Base-by-base conservation (phyloP, 495 filamentous ascomycete genomes). In the Astrothelium subdiscretum region DNA sequence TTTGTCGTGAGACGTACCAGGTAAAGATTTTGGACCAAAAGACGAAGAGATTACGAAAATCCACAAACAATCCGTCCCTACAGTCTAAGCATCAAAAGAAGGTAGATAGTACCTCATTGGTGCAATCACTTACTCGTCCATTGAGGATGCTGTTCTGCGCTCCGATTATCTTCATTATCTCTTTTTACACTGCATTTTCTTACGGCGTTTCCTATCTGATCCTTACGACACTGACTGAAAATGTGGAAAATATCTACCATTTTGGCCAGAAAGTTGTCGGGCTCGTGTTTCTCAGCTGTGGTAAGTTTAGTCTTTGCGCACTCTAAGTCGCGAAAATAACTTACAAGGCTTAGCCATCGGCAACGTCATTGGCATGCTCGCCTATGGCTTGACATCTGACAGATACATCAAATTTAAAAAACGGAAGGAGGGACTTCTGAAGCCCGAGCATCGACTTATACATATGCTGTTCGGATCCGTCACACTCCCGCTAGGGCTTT, bases 151-250 rank as follows among this genome's bases (percentile, higher is more conserved):
- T 85, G 8, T 72, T 68, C 24, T 73, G 76, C 40, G 80, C 77
- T 5, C 70, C 74, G 2, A 77, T 85, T 42, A 63, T 84, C 35
- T 72, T 79, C 69, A 71, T 72, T 20, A 18, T 84, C 67, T 74
- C 78, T 5, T 51, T 83, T 13, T 80, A 78, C 58, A 80, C 79
- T 13, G 73, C 74, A 0, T 65, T 84, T 15, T 64, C 75, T 11
- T 84, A 83, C 63, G 70, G 73, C 2, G 82, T 75, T 54, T 83
- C 76, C 60, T 85, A 85, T 66, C 68, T 84, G 58, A 71, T 80
- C 65, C 72, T 74, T 29, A 81, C 78, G 8, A 81, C 80, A 6
- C 59, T 84, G 15, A 73, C 83, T 2, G 79, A 78, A 4, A 79
- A 83, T 31, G 62, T 84, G 27, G 62, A 75, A 58, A 68, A 75